A percentile compares a stretch with the other conserved stretches of the same genome.
phyloP scores from a whole-genome alignment of 2,329 filamentous ascomycete species.

The Neodidymelliopsis sp. region DNA sequence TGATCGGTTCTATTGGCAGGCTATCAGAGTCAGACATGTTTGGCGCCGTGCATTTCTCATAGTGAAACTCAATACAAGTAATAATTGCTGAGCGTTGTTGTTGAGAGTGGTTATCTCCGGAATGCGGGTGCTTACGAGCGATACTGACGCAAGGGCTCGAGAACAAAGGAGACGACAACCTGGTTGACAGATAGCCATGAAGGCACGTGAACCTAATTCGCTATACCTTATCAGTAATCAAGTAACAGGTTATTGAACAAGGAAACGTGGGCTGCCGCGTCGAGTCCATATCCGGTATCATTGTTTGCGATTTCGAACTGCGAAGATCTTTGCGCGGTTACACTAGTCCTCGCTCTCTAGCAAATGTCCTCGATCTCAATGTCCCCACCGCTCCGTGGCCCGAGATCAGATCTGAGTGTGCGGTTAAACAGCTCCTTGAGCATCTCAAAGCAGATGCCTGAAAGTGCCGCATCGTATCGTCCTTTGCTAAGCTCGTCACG shows the following conservation, averaged over 20 bases:
- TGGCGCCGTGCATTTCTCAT: not conserved
- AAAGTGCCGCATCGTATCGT: slow-evolving; percentile 87
- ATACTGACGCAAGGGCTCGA: not conserved
- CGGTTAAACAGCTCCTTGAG: slow-evolving; percentile 84
- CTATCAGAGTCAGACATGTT: slow-evolving; percentile 8
- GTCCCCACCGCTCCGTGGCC: slow-evolving; percentile 67
- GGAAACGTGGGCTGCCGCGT: too few species aligned
- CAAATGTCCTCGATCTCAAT: slow-evolving; percentile 76
- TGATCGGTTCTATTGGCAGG: not conserved
- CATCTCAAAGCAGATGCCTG: slow-evolving; percentile 90
- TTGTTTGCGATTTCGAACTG: too few species aligned
- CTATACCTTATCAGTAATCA: not conserved
- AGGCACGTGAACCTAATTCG: not conserved
- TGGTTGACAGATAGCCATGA: not conserved
- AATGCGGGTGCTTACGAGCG: not conserved
- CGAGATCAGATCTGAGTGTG: slow-evolving; percentile 79
- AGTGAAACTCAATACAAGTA: not conserved
- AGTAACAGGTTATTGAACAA: too few species aligned
- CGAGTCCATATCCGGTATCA: too few species aligned
- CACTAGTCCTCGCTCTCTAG: too few species aligned
- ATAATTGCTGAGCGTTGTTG: not conserved
- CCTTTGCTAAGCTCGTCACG: slow-evolving; percentile 91
- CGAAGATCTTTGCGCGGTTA: too few species aligned
- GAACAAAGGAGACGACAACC: slow-evolving; percentile 2
- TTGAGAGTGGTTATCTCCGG: not conserved